Evolutionary conservation across 441 rosid species (phyloP), one percentile per base, ranked within the genome.

Genomic region (Flueggea neowawraea): DNA sequence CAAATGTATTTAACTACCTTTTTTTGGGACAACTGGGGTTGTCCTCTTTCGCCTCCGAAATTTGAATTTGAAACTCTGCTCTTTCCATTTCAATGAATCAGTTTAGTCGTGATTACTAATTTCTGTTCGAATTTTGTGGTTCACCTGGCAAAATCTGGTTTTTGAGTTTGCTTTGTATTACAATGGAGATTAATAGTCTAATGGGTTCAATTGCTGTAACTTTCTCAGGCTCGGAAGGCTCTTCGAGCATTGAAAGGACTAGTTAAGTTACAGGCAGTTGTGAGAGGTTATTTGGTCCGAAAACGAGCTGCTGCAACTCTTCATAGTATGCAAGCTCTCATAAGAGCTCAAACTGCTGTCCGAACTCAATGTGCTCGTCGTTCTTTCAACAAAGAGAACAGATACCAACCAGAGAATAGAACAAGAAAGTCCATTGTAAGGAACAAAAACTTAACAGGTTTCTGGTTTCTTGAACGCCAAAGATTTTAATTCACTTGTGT

Each of bases 181-280:
- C 28, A 22, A 22, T 22, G 28, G 28, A 22, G 28, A 2, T 0
- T 22, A 22, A 22, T 22, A 22, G 28, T 22, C 28, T 22, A 22
- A 6, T 43, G 45, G 10, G 51, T 31, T 52, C 11, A n/a, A 15
- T 14, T 31, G 28, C 28, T 16, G 17, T 64, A 48, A 59, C 16
- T 68, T 41, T 57, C 53, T 56, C 73, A 91, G 99, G 89, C 99
- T 16, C 71, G 96, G 59, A 91, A 87, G 73, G 99, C 96, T 5
- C 82, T 82, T 55, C 69, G 97, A 69, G 96, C 97, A 22, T 77
- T 94, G 70, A 91, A 80, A 69, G 94, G 96, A 63, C 64, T 94
- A 58, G 97, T 91, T 44, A 88, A 85, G 83, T 64, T 91, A 13
- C 99, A 94, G 61, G 97, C 99, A 48, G 69, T 94, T 8, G 96